Percentiles rank a stretch among this genome's conserved stretches.
phyloP scores from a whole-genome alignment of 1,284 basidiomycete species.

The Ustilago lituana region DNA sequence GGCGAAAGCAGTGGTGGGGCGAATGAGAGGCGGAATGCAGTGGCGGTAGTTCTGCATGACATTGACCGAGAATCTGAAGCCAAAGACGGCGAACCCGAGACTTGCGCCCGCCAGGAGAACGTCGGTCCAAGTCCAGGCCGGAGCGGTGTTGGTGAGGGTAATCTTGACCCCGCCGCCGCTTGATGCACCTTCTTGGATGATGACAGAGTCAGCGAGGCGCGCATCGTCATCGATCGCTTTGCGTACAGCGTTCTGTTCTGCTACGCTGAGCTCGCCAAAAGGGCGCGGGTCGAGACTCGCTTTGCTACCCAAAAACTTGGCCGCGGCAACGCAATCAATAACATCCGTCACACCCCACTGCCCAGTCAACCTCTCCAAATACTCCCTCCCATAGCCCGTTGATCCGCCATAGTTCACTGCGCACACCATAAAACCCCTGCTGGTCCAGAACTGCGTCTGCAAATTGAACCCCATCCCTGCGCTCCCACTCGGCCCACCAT shows the following conservation, averaged over 20 bases:
- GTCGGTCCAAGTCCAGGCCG: constrained; percentile 21
- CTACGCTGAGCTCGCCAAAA: constrained; percentile 15
- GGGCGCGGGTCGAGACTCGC: constrained; percentile 12
- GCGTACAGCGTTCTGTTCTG: constrained; percentile 20
- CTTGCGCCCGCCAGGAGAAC: constrained; percentile 6
- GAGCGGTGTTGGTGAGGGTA: constrained; percentile 20
- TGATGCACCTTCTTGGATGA: constrained; percentile 7
- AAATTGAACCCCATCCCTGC: constrained; percentile 70
- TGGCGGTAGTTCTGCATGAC: constrained; percentile 17
- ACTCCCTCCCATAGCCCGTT: constrained; percentile 71
- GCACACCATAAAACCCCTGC: constrained; percentile 70
- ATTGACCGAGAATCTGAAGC: constrained; percentile 3
- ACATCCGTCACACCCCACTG: constrained; percentile 79
- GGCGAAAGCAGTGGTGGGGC: background rate
- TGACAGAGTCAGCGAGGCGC: background rate
- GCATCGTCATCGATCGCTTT: constrained; percentile 3
- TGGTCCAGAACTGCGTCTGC: constrained; percentile 71
- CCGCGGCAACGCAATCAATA: constrained; percentile 73
- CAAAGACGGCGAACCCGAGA: constrained; percentile 3
- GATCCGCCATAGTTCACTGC: constrained; percentile 79
- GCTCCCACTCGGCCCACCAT: constrained; percentile 76
- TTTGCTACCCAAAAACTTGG: constrained; percentile 69
- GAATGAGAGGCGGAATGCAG: constrained; percentile 20
- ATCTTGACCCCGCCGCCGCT: constrained; percentile 37
- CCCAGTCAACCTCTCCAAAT: constrained; percentile 72